phyloP scores from a whole-genome alignment of 805 yeast species.

The Candida pseudoglaebosa region DNA sequence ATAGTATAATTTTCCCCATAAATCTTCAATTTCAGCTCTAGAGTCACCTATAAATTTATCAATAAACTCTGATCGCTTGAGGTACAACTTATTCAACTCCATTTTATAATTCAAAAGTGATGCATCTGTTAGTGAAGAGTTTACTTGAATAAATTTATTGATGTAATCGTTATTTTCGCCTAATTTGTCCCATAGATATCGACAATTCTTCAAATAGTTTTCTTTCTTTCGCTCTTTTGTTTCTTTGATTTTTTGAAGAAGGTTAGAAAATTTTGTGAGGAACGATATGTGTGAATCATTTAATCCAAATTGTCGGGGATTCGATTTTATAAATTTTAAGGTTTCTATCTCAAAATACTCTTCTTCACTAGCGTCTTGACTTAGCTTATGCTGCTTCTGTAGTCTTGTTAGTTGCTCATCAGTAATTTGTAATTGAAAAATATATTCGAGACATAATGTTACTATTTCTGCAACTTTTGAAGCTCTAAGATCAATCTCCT shows the following conservation, averaged over 20 bases:
- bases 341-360: constrained; percentile 38
- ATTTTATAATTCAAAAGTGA: constrained; percentile 48
- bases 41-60: constrained; percentile 65
- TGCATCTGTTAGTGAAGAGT: constrained; percentile 44
- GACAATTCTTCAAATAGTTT: constrained; percentile 37
- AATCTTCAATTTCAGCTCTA: constrained; percentile 51
- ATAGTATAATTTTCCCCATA: constrained; percentile 63
- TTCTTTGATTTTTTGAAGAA: constrained; percentile 29
- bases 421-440: constrained; percentile 24
- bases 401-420: constrained; percentile 31
- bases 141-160: constrained; percentile 40
- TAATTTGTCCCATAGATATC: constrained; percentile 53
- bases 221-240: constrained; percentile 35
- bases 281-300: constrained; percentile 31
- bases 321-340: constrained; percentile 27
- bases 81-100: constrained; percentile 56
- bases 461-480: constrained; percentile 21
- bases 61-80: constrained; percentile 59
- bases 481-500: constrained; percentile 21
- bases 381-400: constrained; percentile 24
- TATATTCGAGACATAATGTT: constrained; percentile 21
- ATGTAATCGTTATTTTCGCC: constrained; percentile 42
- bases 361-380: constrained; percentile 16
- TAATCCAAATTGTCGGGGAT: constrained; percentile 39
- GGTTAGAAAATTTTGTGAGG: constrained; percentile 24